Evolutionary conservation across 2,329 filamentous ascomycete species (phyloP), one percentile per base, ranked within the genome.

Genomic region (Zalaria sp.): DNA sequence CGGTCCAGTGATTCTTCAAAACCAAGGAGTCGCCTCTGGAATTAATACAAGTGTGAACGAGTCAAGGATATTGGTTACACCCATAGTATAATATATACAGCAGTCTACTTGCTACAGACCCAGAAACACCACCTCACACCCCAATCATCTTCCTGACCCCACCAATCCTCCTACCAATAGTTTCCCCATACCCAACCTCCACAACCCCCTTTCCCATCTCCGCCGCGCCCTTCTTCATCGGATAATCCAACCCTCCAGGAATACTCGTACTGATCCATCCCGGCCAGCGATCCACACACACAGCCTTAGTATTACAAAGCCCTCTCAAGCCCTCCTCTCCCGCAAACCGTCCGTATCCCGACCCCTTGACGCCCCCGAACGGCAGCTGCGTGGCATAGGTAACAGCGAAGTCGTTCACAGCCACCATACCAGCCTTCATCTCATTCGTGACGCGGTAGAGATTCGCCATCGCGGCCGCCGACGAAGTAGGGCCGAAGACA

Each of bases 371-470:
- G 41, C 88, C 91, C 32, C 91, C 91, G 61, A 98, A 98, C 0
- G 91, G 91, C 34, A 98, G 66, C 62, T 94, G 87, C 5, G 93
- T 88, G 40, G 89, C 86, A 57, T 98, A 98, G 61, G 79, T 95
- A 27, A 79, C 81, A 18, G 81, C 91, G 56, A 98, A 98, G 65
- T 98, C 91, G 59, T 98, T 98, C 51, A 98, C 76, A 25, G 86
- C 79, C 0, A 96, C 84, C 83, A 94, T 95, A 36, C 91, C 91
- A 0, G 83, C 79, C 47, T 81, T 76, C 40, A 95, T 71, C 25
- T 77, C 75, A 18, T 63, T 63, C 1, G 89, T 77, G 27, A 93
- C 76, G 10, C 66, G 66, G 10, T 72, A 62, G 1, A 94, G 67
- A 39, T 76, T 71, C 2, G 68, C 67, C 43, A 75, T 71, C 45